Evolutionary conservation across 805 yeast genomes (phyloP).

Genomic region (Candida insectorum): DNA sequence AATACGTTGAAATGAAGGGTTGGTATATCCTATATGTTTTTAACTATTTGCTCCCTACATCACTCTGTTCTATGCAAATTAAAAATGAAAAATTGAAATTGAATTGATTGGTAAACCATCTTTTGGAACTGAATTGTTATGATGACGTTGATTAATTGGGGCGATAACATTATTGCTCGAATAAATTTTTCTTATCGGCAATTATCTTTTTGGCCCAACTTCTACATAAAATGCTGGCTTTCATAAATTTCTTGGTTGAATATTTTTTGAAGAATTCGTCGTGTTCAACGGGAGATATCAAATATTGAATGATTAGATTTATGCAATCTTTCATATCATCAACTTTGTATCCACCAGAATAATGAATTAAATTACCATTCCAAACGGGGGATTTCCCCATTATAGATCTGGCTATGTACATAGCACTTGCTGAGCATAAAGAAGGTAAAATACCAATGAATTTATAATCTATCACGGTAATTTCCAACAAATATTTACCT

Average conservation of each 20-base stretch:
- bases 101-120: too few relatives aligned
- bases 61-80: too few relatives aligned
- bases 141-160: too few relatives aligned
- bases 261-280: conserved; percentile 93
- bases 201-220: conserved; percentile 73
- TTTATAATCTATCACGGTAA: conserved; percentile 69
- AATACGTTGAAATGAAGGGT: too few relatives aligned
- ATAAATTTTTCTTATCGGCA: conserved; percentile 42
- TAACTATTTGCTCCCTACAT: too few relatives aligned
- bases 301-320: conserved; percentile 70
- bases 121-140: too few relatives aligned
- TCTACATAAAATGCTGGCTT: conserved; percentile 75
- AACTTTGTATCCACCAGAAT: conserved; percentile 85
- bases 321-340: conserved; percentile 70
- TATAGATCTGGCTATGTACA: conserved; percentile 77
- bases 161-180: conserved; percentile 20
- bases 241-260: conserved; percentile 83
- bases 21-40: too few relatives aligned
- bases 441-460: conserved; percentile 76
- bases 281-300: conserved; percentile 77
- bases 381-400: conserved; percentile 65
- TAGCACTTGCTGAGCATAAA: conserved; percentile 79
- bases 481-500: conserved; percentile 81
- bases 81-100: too few relatives aligned
- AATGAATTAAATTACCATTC: conserved; percentile 85